These are phyloP conservation scores for Ensete glaucum DNA, from an alignment of 176 grass and related monocot genomes.

Conservation along the genomic window DNA sequence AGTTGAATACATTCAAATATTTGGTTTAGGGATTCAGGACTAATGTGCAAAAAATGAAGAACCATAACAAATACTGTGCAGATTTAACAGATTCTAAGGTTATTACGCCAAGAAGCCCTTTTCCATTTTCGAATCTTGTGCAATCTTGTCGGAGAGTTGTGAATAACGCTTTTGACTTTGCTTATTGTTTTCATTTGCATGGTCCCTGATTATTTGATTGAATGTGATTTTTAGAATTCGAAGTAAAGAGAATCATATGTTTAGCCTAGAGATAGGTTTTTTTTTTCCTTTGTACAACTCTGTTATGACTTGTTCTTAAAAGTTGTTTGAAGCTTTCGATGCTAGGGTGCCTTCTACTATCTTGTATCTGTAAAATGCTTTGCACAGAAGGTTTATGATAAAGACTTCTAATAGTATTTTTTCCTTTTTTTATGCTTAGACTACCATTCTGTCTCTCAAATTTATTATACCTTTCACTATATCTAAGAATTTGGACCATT, in stretches of 20 bases:
- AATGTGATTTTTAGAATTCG: not conserved
- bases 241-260: not conserved
- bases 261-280: not conserved
- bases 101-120: too few relatives aligned
- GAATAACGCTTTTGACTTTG: not conserved
- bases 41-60: not conserved
- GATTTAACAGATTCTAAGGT: too few relatives aligned
- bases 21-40: not conserved
- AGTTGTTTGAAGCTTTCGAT: not conserved
- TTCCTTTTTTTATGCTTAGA: not conserved
- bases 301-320: not conserved
- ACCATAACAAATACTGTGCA: not conserved
- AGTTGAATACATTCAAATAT: not conserved
- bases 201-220: not conserved
- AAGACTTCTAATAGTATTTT: not conserved
- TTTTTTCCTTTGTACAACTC: not conserved
- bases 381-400: not conserved
- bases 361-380: not conserved
- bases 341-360: not conserved
- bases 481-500: not conserved
- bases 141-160: not conserved
- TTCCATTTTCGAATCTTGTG: not conserved
- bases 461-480: not conserved
- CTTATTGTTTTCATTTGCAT: not conserved
- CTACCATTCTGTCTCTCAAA: too few relatives aligned